Percentiles rank a stretch among this genome's conserved stretches.
Evolutionary conservation across 1,139 yeast genomes (phyloP).

Genomic region (Taphrina betulina): DNA sequence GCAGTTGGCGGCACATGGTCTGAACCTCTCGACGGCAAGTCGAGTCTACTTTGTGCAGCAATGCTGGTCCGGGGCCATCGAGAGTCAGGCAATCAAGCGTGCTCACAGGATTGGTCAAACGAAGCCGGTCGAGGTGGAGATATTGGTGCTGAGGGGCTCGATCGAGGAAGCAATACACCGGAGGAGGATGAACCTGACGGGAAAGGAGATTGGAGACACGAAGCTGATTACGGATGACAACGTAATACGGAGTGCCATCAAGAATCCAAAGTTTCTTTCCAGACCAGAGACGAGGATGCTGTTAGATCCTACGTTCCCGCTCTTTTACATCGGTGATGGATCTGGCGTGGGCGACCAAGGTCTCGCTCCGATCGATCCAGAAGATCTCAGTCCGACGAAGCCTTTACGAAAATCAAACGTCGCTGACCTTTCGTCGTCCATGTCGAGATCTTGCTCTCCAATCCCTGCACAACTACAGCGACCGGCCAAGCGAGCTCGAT

Average conservation of each 20-base stretch:
- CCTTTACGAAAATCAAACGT: no score
- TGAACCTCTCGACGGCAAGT: slow-evolving; percentile 66
- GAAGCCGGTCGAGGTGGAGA: slow-evolving; percentile 61
- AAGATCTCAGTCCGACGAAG: no score
- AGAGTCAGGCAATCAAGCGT: slow-evolving; percentile 72
- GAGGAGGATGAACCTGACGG: slow-evolving; percentile 30
- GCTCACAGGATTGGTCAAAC: slow-evolving; percentile 71
- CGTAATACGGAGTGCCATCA: slow-evolving; percentile 9
- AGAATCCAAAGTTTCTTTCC: slow-evolving; percentile 4
- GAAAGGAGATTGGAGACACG: slow-evolving; percentile 15
- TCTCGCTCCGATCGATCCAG: slow-evolving; percentile 3
- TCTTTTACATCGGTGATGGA: slow-evolving; percentile 1
- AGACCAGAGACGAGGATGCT: not conserved
- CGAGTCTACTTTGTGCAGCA: slow-evolving; percentile 67
- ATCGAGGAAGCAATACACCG: slow-evolving; percentile 66
- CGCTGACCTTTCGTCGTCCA: no score
- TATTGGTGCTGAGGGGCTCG: slow-evolving; percentile 59
- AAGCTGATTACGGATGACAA: slow-evolving; percentile 22
- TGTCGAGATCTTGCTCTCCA: no score
- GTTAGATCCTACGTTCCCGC: slow-evolving; percentile 1
- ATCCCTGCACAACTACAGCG: no score
- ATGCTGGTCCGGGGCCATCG: slow-evolving; percentile 66
- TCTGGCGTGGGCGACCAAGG: slow-evolving; percentile 1
- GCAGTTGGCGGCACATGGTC: slow-evolving; percentile 66
- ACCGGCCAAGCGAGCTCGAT: no score